A percentile compares a stretch with the other conserved stretches of the same genome.
These are phyloP conservation scores for Leccinum subrobustum DNA, from an alignment of 1,284 basidiomycete species.

Conservation along the genomic window DNA sequence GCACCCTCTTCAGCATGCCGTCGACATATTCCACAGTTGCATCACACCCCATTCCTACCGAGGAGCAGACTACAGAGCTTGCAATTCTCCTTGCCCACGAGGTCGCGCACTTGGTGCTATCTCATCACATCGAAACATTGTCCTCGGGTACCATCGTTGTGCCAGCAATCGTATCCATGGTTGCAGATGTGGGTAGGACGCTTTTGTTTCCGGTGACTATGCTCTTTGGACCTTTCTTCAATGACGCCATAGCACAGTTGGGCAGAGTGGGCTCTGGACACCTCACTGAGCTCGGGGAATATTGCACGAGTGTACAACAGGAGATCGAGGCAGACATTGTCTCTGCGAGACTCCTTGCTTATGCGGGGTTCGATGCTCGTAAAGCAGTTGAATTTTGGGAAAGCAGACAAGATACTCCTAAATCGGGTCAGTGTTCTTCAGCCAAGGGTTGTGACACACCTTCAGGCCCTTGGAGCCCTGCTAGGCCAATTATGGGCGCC, in stretches of 20 bases:
- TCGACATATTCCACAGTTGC: conserved; percentile 27
- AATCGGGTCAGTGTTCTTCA: conserved; percentile 41
- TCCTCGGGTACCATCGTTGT: conserved; percentile 80
- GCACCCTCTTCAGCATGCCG: conserved; percentile 39
- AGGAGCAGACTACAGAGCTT: conserved; percentile 79
- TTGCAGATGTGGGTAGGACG: conserved; percentile 72
- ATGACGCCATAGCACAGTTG: conserved; percentile 82
- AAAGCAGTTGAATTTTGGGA: conserved; percentile 77
- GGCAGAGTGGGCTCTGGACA: conserved; percentile 76
- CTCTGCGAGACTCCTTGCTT: conserved; percentile 80
- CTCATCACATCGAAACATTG: conserved; percentile 87
- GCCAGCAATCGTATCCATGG: conserved; percentile 75
- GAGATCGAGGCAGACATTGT: conserved; percentile 91
- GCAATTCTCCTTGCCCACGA: conserved; percentile 88
- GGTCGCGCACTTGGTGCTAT: conserved; percentile 81
- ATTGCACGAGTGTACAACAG: conserved; percentile 71
- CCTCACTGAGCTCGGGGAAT: conserved; percentile 65
- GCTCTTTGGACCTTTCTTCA: conserved; percentile 87
- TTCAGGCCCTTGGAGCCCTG: conserved; percentile 15
- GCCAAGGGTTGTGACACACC: conserved; percentile 10
- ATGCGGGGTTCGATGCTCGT: conserved; percentile 83
- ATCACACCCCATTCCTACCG: conserved; percentile 58
- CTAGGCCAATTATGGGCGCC: conserved; percentile 35
- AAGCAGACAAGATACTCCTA: conserved; percentile 36
- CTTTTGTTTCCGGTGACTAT: conserved; percentile 85